Percentiles rank a stretch among this genome's conserved stretches.
Conservation (phyloP, 352 stramenopile species). For the Phytophthora pistaciae region DNA sequence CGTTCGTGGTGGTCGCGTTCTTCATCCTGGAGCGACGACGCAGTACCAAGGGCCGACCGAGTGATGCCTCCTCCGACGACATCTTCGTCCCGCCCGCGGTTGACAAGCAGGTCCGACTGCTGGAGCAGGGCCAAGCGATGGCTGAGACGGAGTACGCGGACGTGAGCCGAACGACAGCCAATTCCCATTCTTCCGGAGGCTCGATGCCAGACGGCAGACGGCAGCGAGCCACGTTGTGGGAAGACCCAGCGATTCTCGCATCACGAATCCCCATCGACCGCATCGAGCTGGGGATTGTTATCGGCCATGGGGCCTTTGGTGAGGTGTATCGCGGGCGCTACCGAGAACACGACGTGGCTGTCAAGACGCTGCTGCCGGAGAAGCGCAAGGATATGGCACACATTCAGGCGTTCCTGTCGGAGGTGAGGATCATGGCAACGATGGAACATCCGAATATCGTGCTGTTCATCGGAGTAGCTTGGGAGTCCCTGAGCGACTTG, state of each 20-base stretch:
- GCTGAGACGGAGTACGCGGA: constrained; percentile 6
- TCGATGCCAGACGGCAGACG: constrained; percentile 34
- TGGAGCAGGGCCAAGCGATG: background rate
- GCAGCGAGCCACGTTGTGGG: constrained; percentile 32
- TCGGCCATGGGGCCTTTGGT: constrained; percentile 43
- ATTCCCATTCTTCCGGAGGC: constrained; percentile 14
- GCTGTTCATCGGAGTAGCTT: constrained; percentile 62
- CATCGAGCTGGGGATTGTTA: constrained; percentile 26
- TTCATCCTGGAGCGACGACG: constrained; percentile 19
- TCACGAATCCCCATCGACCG: constrained; percentile 43
- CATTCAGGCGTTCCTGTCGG: constrained; percentile 50
- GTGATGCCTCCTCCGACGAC: background rate
- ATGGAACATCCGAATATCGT: constrained; percentile 66
- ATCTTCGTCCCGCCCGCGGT: constrained; percentile 7
- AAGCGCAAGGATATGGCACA: constrained; percentile 48
- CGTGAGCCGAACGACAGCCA: constrained; percentile 13
- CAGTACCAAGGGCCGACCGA: constrained; percentile 1
- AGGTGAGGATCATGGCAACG: constrained; percentile 52
- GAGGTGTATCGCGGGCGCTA: constrained; percentile 47
- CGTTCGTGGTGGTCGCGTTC: constrained; percentile 23
- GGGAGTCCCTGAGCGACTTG: constrained; percentile 59
- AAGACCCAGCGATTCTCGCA: constrained; percentile 29
- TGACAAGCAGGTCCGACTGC: constrained; percentile 3
- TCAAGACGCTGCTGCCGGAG: constrained; percentile 50
- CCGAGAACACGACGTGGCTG: constrained; percentile 41